Percentiles rank a stretch among this genome's conserved stretches.
phyloP scores from a whole-genome alignment of 805 yeast genomes.

The Blastobotrys robertii region DNA sequence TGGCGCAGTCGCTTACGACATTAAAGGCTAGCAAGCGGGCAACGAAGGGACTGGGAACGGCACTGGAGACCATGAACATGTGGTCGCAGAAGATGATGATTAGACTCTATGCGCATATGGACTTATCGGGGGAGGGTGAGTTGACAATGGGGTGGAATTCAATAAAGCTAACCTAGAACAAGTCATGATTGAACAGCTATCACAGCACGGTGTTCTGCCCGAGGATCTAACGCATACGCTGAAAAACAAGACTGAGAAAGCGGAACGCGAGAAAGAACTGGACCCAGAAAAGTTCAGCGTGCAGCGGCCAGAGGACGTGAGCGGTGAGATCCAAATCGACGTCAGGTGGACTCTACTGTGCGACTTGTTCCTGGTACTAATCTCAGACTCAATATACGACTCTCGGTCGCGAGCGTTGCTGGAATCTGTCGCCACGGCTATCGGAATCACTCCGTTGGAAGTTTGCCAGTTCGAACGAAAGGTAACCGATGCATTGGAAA shows the following conservation, averaged over 20 bases:
- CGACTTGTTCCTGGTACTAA: constrained; percentile 70
- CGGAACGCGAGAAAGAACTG: constrained; percentile 6
- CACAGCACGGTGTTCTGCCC: constrained; percentile 73
- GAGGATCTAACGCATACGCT: constrained; percentile 47
- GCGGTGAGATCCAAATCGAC: constrained; percentile 47
- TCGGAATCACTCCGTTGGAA: constrained; percentile 56
- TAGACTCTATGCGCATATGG: constrained; percentile 71
- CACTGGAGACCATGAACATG: constrained; percentile 70
- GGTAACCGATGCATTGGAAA: constrained; percentile 80
- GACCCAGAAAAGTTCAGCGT: constrained; percentile 9
- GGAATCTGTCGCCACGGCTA: constrained; percentile 50
- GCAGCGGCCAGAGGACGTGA: constrained; percentile 17
- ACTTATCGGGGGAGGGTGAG: constrained; percentile 44
- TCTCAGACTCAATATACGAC: constrained; percentile 83
- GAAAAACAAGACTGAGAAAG: constrained; percentile 2
- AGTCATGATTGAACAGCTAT: constrained; percentile 75
- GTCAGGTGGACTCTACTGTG: constrained; percentile 91
- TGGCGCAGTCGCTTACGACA: constrained; percentile 71
- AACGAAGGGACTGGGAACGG: constrained; percentile 48
- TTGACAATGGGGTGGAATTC: neutral
- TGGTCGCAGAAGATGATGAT: constrained; percentile 74
- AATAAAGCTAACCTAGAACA: constrained; percentile 39
- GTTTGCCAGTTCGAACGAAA: constrained; percentile 83
- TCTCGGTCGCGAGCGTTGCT: constrained; percentile 79
- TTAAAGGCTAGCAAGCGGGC: constrained; percentile 34